Percentiles rank a stretch among this genome's conserved stretches.
phyloP scores from a whole-genome alignment of 2,329 filamentous ascomycete species.

The Verticillium tricorpus region DNA sequence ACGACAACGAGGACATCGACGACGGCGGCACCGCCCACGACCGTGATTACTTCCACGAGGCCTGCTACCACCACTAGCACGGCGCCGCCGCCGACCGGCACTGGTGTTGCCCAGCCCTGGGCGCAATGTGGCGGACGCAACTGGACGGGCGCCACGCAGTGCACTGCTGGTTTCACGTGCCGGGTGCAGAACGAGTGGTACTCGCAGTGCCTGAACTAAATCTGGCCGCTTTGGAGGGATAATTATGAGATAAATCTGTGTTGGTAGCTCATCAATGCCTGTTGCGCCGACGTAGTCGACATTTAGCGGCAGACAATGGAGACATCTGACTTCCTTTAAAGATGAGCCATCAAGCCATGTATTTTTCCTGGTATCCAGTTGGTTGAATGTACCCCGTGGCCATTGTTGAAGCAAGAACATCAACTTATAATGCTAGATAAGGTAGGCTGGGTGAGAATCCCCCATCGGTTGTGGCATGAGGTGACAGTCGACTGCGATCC shows the following conservation, averaged over 20 bases:
- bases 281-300: too few relatives aligned
- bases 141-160: slow-evolving; percentile 32
- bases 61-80: slow-evolving; percentile 4
- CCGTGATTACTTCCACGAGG: neutral
- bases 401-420: too few relatives aligned
- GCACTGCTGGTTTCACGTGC: slow-evolving; percentile 24
- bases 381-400: too few relatives aligned
- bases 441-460: too few relatives aligned
- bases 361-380: too few relatives aligned
- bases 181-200: slow-evolving; percentile 21
- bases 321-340: too few relatives aligned
- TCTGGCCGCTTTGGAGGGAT: neutral
- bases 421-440: too few relatives aligned
- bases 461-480: too few relatives aligned
- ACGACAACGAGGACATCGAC: neutral
- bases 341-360: too few relatives aligned
- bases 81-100: slow-evolving; percentile 7
- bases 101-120: slow-evolving; percentile 11
- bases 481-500: too few relatives aligned
- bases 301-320: too few relatives aligned
- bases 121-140: slow-evolving; percentile 37
- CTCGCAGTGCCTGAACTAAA: slow-evolving; percentile 29
- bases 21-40: neutral
- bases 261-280: neutral
- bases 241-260: neutral